Percentiles rank a stretch among this genome's conserved stretches.
Conservation (phyloP, 805 yeast species). For the Monosporozyma yasuniensis region DNA sequence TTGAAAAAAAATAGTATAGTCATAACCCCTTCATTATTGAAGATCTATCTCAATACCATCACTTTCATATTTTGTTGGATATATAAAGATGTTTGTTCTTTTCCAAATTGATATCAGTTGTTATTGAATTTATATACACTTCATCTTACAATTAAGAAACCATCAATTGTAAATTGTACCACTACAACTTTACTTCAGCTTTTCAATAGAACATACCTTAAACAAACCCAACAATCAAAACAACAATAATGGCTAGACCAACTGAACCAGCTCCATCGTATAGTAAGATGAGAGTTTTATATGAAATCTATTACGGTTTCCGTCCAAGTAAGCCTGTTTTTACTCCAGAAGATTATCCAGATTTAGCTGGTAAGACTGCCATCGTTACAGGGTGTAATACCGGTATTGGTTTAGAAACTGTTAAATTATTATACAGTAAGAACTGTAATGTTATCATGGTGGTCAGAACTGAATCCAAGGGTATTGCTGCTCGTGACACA, state of each 20-base stretch:
- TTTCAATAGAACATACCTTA: background rate
- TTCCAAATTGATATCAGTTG: too few species aligned
- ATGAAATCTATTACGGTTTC: slow-evolving; percentile 18
- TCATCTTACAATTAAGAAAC: too few species aligned
- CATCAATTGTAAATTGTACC: background rate
- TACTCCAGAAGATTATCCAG: slow-evolving; percentile 31
- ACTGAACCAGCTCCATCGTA: slow-evolving; percentile 21
- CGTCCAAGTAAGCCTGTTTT: slow-evolving; percentile 24
- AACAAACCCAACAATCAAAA: background rate
- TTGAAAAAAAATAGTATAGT: too few species aligned
- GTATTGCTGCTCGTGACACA: slow-evolving; percentile 25
- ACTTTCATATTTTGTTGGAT: too few species aligned
- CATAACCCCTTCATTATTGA: too few species aligned
- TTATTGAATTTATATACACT: too few species aligned
- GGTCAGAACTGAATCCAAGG: slow-evolving; percentile 30
- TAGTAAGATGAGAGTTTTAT: slow-evolving; percentile 7
- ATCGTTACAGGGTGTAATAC: slow-evolving; percentile 35
- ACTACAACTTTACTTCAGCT: background rate
- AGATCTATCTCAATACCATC: too few species aligned
- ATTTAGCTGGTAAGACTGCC: slow-evolving; percentile 32
- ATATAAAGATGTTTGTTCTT: too few species aligned
- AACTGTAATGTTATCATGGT: slow-evolving; percentile 29
- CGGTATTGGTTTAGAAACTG: slow-evolving; percentile 31
- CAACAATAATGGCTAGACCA: slow-evolving; percentile 14
- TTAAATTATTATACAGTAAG: slow-evolving; percentile 23